Base-by-base conservation (phyloP, 805 yeast species). In the Pichia manshurica region DNA sequence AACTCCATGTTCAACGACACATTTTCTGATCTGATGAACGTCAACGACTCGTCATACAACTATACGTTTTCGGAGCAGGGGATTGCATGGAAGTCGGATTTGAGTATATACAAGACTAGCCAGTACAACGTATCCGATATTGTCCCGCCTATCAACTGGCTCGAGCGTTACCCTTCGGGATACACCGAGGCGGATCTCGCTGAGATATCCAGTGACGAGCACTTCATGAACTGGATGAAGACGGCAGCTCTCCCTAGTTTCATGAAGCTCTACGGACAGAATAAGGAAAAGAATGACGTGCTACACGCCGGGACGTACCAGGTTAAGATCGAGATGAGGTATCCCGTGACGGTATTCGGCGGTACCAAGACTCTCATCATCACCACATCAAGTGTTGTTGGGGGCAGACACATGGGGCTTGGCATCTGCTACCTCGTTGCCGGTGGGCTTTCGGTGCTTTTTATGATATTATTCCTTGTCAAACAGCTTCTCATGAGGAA, bases 121-220 rank as follows among this genome's bases (percentile, higher is more conserved):
- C 56, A 70, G 46, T 90, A 93, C 63, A 71, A 74, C 37, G 71
- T 82, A 8, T 61, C 71, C 25, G 82, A 88, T 13, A 82, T 91
- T 39, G 93, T 82, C 2, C 99, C 99, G 12, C 99, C 99, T 5
- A 96, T 93, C 45, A 87, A 85, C 68, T 91, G 99, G 99, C 71
- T 68, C 36, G 74, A 77, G 53, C 69, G 60, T 68, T 91, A 66
- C 64, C 98, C 98, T 2, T 68, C 89, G 50, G 98, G 98, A 0
- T 91, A 93, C 68, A 87, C 84, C n/a, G 81, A 77, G 31, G 78
- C 78, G 5, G 88, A 87, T 63, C 57, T 91, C 51, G 96, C 95
- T 3, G 83, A 86, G 60, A 62, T 91, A 42, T 74, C 86, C 2
- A 62, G 68, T 33, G 82, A 93, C 88, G 91, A 87, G 61, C 82